Evolutionary conservation across 805 yeast species (phyloP).

Genomic region (Saturnispora hagleri): DNA sequence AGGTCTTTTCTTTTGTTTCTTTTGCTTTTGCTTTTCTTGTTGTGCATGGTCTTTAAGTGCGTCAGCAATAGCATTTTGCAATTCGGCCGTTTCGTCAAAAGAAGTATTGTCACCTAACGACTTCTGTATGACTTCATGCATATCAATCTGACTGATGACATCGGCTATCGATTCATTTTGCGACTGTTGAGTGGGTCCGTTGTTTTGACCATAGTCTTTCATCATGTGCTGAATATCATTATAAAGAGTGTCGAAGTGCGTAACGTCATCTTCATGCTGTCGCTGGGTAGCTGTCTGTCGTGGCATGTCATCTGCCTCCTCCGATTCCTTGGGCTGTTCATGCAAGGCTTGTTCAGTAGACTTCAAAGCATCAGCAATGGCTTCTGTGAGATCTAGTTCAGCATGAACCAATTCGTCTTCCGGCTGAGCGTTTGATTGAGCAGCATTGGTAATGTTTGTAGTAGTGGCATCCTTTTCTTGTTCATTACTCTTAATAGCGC

Average conservation of each 20-base stretch:
- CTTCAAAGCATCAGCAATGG: slow-evolving; percentile 21
- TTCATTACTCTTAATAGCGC: neutral
- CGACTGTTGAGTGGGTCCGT: neutral
- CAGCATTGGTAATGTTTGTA: neutral
- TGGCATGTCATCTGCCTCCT: neutral
- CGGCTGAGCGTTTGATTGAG: neutral
- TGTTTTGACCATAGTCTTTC: neutral
- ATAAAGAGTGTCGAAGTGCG: slow-evolving; percentile 5
- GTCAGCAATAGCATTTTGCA: slow-evolving; percentile 22
- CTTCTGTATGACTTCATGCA: slow-evolving; percentile 14
- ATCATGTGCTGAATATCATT: slow-evolving; percentile 8
- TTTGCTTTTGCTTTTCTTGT: slow-evolving; percentile 3
- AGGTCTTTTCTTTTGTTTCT: neutral
- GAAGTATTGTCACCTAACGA: slow-evolving; percentile 15
- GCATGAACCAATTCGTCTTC: slow-evolving; percentile 8
- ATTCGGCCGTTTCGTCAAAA: slow-evolving; percentile 15
- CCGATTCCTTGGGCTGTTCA: neutral
- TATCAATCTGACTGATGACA: slow-evolving; percentile 12
- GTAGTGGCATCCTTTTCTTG: neutral
- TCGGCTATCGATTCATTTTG: slow-evolving; percentile 4
- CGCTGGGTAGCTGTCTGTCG: slow-evolving; percentile 1
- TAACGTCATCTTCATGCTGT: slow-evolving; percentile 3
- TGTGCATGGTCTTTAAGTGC: slow-evolving; percentile 15
- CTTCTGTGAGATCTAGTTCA: slow-evolving; percentile 16
- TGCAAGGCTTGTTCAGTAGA: slow-evolving; percentile 6